Evolutionary conservation across 2,329 filamentous ascomycete genomes (phyloP), one percentile per base, ranked within the genome.

Genomic region (Ophiocordyceps camponoti-floridani): DNA sequence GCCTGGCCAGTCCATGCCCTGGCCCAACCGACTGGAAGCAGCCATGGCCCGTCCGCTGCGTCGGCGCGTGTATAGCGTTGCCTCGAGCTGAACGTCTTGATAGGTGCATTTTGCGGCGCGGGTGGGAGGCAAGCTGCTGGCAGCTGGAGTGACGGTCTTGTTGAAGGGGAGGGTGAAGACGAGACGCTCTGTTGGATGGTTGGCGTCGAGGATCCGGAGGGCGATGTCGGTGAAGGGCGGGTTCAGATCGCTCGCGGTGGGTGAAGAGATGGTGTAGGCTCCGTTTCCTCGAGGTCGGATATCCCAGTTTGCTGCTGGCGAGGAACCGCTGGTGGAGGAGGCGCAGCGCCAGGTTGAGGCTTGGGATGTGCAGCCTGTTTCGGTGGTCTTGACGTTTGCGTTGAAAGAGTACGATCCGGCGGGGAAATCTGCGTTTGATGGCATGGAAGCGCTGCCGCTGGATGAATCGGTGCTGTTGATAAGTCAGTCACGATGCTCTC

Each of bases 281-380:
- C 56, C 55, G 13, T 55, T 50, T 40, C 63, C 60, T n/a, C 54
- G 48, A 4, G 62, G 54, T 2, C 58, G 58, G 46, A 84, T 76
- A 47, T 72, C 65, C 78, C 77, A 83, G 55, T 73, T 68, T 57
- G 82, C 80, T 7, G 67, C 72, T 0, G 72, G 65, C 4, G 66
- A 55, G 4, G 62, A 60, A 18, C 64, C 61, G 12, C 50, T 42
- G 4, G 59, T 59, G 53, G 70, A 73, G 1, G 78, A 76, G 48
- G 69, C 73, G 62, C 79, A 84, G 45, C 65, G 64, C 75, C 78
- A 84, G 1, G 75, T 75, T 4, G 65, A 59, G 0, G 70, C 50
- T 50, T 74, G 69, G 13, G 71, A 67, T 1, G 75, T 78, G 58
- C 80, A 84, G 43, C 65, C 65, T 7, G 73, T 70, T 14, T 62